Evolutionary conservation across 495 filamentous ascomycete species (phyloP), one percentile per base, ranked within the genome.

Genomic region (Bacidia rubella): DNA sequence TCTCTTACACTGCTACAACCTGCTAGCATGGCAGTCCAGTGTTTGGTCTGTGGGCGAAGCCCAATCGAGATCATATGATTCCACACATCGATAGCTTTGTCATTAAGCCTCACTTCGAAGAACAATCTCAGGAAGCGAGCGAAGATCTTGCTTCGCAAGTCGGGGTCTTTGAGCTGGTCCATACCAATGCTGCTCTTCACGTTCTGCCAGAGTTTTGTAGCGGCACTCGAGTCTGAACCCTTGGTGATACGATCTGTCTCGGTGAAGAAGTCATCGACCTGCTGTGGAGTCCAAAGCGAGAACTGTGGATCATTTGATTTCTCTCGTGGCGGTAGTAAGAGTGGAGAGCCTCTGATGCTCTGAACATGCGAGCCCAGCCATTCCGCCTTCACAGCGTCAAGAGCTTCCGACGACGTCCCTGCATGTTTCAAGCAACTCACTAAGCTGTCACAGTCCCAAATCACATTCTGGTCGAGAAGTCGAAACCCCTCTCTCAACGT

Each of bases 21-120:
- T 23, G 68, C 57, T 22, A 87, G 69, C 78, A 86, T 84, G 24
- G 71, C 64, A 35, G 72, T 76, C 77, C 77, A 86, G 0, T 81
- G 80, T 49, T 62, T 69, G 12, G 76, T 54, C 11, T 65, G 74
- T 19, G 83, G 80, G 26, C 63, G 60, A 26, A 76, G 57, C 0
- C 74, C 75, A 50, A 63, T 48, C 11, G 61, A 50, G 29, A 77
- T 64, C 72, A 85, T 76, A 50, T 69, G 56, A 52, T 80, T 78
- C 76, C 80, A 82, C 3, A 79, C 76, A 2, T 74, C 65, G 23
- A 80, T 65, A 11, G 79, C 72, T 2, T 64, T 57, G n/a, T 74
- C 60, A 0, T 69, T 65, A 53, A 66, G 66, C 23, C 68, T 59
- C 19, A 83, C 53, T 2, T 63, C 56, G 64, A 77, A 75, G 54